Evolutionary conservation across 345 rosid species (phyloP), one percentile per base, ranked within the genome.

Genomic region (Aquilaria malaccensis): DNA sequence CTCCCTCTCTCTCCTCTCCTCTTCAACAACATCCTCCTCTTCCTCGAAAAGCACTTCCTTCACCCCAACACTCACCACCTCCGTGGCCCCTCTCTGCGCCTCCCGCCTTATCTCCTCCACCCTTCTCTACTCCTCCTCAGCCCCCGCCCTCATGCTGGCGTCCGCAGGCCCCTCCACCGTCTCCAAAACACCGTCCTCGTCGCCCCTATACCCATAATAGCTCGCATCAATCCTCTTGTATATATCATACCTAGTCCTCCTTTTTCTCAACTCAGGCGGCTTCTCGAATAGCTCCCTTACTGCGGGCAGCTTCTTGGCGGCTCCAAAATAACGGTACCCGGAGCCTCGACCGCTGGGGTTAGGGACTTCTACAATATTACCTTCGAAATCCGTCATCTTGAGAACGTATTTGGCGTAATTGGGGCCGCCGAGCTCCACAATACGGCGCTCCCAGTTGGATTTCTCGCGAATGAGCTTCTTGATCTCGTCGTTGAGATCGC

Each of bases 271-370:
- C 76, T 86, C 97, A 2, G 96, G 97, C 2, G 99, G 99, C 66
- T 94, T 94, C 81, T 94, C 97, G 41, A 94, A 90, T 46, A 90
- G 69, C 77, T 94, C 99, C 45, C 77, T 74, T 0, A 90, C 96
- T 7, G 97, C 97, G 0, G 99, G 95, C 29, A 94, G 76, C 68
- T 90, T 90, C 79, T 94, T 94, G 29, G 96, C 96, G 0, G 96
- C 97, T 2, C 97, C 96, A 32, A 94, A 90, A 55, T 90, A 94
- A 2, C 96, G 87, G 69, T 94, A 94, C 10, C 99, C 96, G 0
- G 97, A 95, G 1, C 97, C 97, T 2, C 99, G 93, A 0, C 97
- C 97, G 37, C 97, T 88, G 50, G 97, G 89, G 71, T 94, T 94
- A 0, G 99, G 97, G 7, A 94, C 99, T 49, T 94, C 96, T 6